Base-by-base conservation (phyloP, 73 alveolate species). In the Durusdinium trenchii region DNA sequence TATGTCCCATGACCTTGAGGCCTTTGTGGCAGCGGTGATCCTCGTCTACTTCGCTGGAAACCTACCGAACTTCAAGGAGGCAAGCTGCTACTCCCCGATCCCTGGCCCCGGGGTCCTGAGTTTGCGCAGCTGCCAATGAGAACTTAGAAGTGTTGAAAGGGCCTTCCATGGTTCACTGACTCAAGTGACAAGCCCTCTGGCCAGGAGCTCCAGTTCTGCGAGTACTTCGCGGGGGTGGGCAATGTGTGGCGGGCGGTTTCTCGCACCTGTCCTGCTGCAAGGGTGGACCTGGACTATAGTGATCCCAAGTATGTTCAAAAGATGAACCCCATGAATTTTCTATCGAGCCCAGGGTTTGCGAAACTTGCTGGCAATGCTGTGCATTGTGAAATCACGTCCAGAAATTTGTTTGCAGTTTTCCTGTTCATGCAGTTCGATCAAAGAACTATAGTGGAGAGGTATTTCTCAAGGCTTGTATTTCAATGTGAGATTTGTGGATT, bases 151-250 rank as follows among this genome's bases (percentile, higher is more conserved):
- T n/a, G n/a, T 57, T 12, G 32, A 57, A 57, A 57, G 69, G 12
- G 23, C 23, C 32, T 23, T 23, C 69, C n/a, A n/a, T n/a, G n/a
- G n/a, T n/a, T n/a, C n/a, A n/a, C n/a, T n/a, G n/a, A n/a, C n/a
- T n/a, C n/a, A n/a, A n/a, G n/a, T 57, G 69, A 16, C 18, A 20
- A 3, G 60, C 7, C 9, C 32, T 30, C 3, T 36, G 7, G 18
- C 28, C 20, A 82, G 93, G 93, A 82, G 5, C 42, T 82, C 12
- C 75, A 47, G 67, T 82, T 47, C 50, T 0, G 46, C 50, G 93
- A 82, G 71, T 1, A 47, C 46, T 82, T 82, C 71, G 93, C 93
- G 12, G 93, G 93, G 6, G 93, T 50, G 46, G 93, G 46, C 36
- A 82, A 82, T 50, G 93, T 82, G n/a, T 82, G 71, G 75, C 45